These are phyloP conservation scores for Thermochaetoides dissita DNA, from an alignment of 2,329 filamentous ascomycete genomes.

Conservation along the genomic window DNA sequence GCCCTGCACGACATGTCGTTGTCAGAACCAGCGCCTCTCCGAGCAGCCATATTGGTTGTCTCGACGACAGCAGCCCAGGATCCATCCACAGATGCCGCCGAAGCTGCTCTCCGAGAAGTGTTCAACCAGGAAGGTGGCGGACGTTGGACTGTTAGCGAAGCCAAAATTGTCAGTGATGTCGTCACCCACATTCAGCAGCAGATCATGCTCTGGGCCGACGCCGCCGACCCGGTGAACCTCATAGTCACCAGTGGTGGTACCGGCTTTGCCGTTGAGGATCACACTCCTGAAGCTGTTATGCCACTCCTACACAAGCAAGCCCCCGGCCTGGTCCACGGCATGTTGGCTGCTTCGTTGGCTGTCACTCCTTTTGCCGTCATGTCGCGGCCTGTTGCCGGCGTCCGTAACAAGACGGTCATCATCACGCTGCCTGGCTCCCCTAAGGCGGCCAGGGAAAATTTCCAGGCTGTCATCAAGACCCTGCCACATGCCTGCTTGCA, in stretches of 20 bases:
- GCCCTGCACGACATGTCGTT: not conserved
- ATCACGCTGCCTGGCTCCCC: conserved; percentile 87
- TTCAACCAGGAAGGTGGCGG: conserved; percentile 52
- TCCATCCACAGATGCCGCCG: conserved; percentile 63
- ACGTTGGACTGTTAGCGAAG: conserved; percentile 57
- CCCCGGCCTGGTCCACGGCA: conserved; percentile 83
- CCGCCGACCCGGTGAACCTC: conserved; percentile 49
- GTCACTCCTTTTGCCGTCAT: conserved; percentile 96
- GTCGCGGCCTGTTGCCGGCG: conserved; percentile 83
- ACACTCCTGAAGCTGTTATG: conserved; percentile 80
- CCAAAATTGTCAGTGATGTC: conserved; percentile 68
- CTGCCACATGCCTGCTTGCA: conserved; percentile 90
- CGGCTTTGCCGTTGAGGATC: conserved; percentile 73
- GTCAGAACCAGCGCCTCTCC: conserved; percentile 31
- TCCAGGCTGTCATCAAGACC: conserved; percentile 77
- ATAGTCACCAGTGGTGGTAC: conserved; percentile 86
- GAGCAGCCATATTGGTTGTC: conserved; percentile 67
- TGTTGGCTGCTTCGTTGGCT: conserved; percentile 70
- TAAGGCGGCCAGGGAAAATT: conserved; percentile 87
- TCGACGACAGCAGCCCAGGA: conserved; percentile 81
- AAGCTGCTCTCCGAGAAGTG: conserved; percentile 50
- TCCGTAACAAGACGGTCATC: conserved; percentile 68
- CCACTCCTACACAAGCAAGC: conserved; percentile 73
- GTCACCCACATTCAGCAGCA: conserved; percentile 59
- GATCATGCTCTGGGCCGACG: conserved; percentile 61